A percentile compares a stretch with the other conserved stretches of the same genome.
phyloP scores from a whole-genome alignment of 345 rosid genomes.

The Draba incana region DNA sequence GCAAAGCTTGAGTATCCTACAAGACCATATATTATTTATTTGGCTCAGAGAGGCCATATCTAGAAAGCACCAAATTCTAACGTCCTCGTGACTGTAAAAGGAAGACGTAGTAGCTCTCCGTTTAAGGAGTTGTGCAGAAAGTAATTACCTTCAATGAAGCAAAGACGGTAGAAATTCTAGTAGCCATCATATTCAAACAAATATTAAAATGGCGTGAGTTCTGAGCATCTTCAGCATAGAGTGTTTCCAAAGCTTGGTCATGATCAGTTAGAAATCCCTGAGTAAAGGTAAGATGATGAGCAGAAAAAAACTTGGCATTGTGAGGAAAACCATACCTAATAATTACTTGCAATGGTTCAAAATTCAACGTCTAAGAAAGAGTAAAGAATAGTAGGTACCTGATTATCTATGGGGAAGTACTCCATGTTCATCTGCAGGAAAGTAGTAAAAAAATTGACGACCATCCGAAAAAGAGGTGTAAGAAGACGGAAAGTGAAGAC shows the following conservation, averaged over 20 bases:
- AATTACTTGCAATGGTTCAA: neutral
- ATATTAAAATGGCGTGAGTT: constrained; percentile 61
- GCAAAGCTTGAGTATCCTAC: neutral
- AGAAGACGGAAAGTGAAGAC: neutral
- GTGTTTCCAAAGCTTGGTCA: constrained; percentile 67
- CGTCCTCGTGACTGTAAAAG: neutral
- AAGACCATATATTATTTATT: neutral
- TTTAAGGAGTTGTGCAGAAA: neutral
- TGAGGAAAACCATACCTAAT: neutral
- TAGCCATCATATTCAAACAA: constrained; percentile 80
- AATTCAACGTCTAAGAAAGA: neutral
- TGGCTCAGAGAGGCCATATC: neutral
- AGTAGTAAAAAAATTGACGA: no score
- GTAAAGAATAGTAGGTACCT: constrained; percentile 47
- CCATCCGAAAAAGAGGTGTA: no score
- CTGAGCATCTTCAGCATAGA: constrained; percentile 62
- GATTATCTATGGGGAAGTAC: constrained; percentile 85
- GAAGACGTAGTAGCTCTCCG: neutral
- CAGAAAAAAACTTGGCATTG: neutral
- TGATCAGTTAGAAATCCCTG: constrained; percentile 96
- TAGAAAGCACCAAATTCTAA: constrained; percentile 4
- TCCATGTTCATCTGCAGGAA: constrained; percentile 83
- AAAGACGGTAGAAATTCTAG: constrained; percentile 86
- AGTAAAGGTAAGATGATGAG: constrained; percentile 29
- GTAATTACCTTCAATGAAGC: constrained; percentile 79